Percentiles rank a stretch among this genome's conserved stretches.
Evolutionary conservation across 1,284 basidiomycete species (phyloP).

Genomic region (Golubevia pallescens): DNA sequence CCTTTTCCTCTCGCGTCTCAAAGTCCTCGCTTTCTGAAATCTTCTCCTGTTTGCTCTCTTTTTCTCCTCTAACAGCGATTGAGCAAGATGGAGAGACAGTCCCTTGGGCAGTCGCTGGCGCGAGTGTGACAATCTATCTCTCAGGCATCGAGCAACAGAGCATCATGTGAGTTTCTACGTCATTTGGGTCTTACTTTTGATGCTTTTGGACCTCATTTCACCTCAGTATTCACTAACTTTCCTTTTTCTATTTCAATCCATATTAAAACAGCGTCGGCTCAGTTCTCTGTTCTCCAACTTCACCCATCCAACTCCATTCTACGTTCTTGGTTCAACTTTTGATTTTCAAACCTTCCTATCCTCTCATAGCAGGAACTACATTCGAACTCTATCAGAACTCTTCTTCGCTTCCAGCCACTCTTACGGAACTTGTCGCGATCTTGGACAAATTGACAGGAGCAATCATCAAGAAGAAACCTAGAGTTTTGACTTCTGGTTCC

Average conservation of each 20-base stretch:
- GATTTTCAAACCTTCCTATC: slow-evolving; percentile 88
- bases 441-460: slow-evolving; percentile 80
- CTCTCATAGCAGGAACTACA: slow-evolving; percentile 84
- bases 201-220: background rate
- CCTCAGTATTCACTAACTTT: background rate
- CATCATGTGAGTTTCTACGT: slow-evolving; percentile 67
- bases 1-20: slow-evolving; percentile 1
- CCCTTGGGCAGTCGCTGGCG: slow-evolving; percentile 87
- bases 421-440: slow-evolving; percentile 78
- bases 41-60: background rate
- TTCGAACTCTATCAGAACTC: slow-evolving; percentile 90
- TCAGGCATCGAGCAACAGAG: slow-evolving; percentile 84
- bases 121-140: slow-evolving; percentile 84
- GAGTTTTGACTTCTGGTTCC: slow-evolving; percentile 78
- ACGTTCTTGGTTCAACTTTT: slow-evolving; percentile 86
- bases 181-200: too few species aligned
- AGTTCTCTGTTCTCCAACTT: slow-evolving; percentile 79
- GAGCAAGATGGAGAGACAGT: slow-evolving; percentile 80
- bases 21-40: background rate
- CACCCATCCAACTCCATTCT: slow-evolving; percentile 76
- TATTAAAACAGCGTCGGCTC: slow-evolving; percentile 81
- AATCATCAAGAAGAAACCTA: slow-evolving; percentile 77
- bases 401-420: slow-evolving; percentile 84
- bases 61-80: slow-evolving; percentile 72
- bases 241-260: background rate